Evolutionary conservation across 2,329 filamentous ascomycete species (phyloP), one percentile per base, ranked within the genome.

Genomic region (Hortaea sp.): DNA sequence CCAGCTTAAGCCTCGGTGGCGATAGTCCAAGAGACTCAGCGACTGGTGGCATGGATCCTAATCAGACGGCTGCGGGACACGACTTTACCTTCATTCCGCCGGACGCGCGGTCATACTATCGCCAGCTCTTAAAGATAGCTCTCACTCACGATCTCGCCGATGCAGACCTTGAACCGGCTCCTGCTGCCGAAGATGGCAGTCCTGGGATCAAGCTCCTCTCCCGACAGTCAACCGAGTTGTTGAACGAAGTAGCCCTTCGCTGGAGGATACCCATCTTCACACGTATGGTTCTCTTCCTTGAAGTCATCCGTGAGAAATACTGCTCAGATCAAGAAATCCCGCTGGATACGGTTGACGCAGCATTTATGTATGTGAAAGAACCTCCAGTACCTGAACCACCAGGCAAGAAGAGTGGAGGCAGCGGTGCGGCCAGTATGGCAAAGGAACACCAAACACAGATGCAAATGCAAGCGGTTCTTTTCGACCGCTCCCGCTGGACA

Each of bases 251-350:
- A 47, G 86, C 84, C 49, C 71, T 88, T 51, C 81, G 89, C 58
- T 98, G 92, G 92, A 82, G 92, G 42, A 76, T 98, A 51, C 88
- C 90, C 2, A 81, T 84, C 53, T 88, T 82, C 59, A 87, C 88
- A 3, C 79, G 88, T 39, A 74, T 88, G 43, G 80, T 94, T 5
- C 68, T 90, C 5, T 82, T 95, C 57, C 69, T 97, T 32, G 92
- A 97, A 67, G 85, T 94, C 46, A 77, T 88, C 5, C 77, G 83
- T 20, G 84, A 88, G 57, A 92, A 92, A 63, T 97, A 88, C 60
- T 20, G 20, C 20, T 70, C 88, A 40, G 84, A 94, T 54, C 81
- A 86, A 53, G 85, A 94, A 58, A 80, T 95, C 48, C 77, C 78
- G 10, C 77, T 92, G 9, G 82, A 90, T 56, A 88, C 86, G 42